Conservation (phyloP, 371 early-diverging fungal genomes). For the Polyrhizophydium stewartii region DNA sequence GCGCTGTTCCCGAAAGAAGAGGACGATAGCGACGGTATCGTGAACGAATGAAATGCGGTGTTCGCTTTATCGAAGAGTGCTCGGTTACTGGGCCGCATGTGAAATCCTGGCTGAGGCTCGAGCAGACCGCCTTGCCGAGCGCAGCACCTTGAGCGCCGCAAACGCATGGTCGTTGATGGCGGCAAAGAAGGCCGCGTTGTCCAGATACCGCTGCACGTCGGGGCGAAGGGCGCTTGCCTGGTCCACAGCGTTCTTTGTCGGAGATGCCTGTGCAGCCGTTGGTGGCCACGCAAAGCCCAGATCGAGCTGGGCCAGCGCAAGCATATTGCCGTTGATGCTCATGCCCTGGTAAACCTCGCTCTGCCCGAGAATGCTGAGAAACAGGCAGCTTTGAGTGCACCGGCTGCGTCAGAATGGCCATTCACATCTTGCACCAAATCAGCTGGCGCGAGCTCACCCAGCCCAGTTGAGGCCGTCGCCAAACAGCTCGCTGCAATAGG, state of each 20-base stretch:
- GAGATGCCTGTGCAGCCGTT: no score
- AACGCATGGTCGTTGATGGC: slow-evolving; percentile 16
- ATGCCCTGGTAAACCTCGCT: not conserved
- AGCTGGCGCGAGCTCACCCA: slow-evolving; percentile 16
- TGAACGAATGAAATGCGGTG: no score
- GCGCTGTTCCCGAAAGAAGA: slow-evolving; percentile 5
- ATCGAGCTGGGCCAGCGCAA: not conserved
- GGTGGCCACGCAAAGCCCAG: not conserved
- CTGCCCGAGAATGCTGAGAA: not conserved
- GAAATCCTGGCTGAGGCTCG: no score
- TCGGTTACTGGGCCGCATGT: no score
- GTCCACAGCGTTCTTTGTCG: no score
- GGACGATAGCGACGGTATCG: not conserved
- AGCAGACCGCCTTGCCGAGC: no score
- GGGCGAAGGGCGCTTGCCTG: slow-evolving; percentile 5
- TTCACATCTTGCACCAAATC: not conserved
- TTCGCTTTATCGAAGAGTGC: no score
- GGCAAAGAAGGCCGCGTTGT: slow-evolving; percentile 11
- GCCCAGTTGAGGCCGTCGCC: slow-evolving; percentile 42
- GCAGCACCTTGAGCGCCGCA: not conserved
- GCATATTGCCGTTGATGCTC: not conserved
- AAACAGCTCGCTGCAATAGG: slow-evolving; percentile 29
- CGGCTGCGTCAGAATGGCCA: not conserved
- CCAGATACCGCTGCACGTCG: slow-evolving; percentile 14
- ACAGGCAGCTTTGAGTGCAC: not conserved